Conservation (phyloP, 1,139 yeast genomes). For the Protomyces inouyei region DNA sequence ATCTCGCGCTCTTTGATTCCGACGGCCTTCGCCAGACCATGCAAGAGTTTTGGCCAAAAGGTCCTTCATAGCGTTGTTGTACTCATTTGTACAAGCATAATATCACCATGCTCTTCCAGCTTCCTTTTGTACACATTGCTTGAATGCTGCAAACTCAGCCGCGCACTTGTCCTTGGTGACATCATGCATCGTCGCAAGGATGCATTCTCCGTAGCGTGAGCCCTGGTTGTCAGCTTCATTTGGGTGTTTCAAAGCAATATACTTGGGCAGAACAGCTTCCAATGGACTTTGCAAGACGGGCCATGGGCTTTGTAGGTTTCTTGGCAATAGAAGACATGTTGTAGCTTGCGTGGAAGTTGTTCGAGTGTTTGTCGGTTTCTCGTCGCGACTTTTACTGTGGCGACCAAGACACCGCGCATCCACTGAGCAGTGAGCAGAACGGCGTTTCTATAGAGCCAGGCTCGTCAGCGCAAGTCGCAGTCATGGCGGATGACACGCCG, state of each 20-base stretch:
- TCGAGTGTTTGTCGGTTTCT: too few relatives aligned
- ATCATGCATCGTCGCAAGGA: slow-evolving; percentile 9
- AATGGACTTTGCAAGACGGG: slow-evolving; percentile 12
- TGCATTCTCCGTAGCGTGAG: slow-evolving; percentile 21
- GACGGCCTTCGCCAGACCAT: background rate
- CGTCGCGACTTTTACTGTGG: too few relatives aligned
- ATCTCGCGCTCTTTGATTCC: background rate
- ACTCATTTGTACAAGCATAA: background rate
- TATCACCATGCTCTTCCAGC: slow-evolving; percentile 18
- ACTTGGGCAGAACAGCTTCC: slow-evolving; percentile 15
- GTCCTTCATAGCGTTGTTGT: background rate
- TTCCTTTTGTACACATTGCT: slow-evolving; percentile 23
- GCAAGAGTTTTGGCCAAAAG: background rate
- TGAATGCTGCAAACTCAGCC: slow-evolving; percentile 26
- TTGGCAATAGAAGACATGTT: slow-evolving; percentile 12
- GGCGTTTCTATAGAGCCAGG: too few relatives aligned
- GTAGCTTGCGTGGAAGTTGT: background rate
- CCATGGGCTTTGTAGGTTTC: slow-evolving; percentile 26
- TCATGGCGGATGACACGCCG: too few relatives aligned
- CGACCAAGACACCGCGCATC: too few relatives aligned
- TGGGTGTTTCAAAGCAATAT: background rate
- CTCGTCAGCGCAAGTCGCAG: too few relatives aligned
- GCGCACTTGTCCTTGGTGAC: slow-evolving; percentile 16
- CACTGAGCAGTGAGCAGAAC: too few relatives aligned
- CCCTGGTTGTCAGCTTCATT: slow-evolving; percentile 1